phyloP scores from a whole-genome alignment of 805 yeast genomes.

The Monosporozyma aerobia region DNA sequence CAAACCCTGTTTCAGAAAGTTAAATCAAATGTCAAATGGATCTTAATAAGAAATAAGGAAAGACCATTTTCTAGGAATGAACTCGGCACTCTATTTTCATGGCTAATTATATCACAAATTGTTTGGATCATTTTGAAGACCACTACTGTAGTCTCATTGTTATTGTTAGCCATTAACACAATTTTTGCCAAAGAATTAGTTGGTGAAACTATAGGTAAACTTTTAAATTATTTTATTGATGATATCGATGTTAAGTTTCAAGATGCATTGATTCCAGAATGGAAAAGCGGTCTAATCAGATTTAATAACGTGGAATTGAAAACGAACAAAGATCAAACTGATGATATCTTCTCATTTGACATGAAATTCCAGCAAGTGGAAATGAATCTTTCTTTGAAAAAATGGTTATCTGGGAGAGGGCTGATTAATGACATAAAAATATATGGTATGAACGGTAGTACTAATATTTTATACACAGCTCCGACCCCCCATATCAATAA shows the following conservation, averaged over 20 bases:
- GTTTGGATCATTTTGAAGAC: constrained; percentile 74
- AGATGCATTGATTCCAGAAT: constrained; percentile 84
- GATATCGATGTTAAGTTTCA: constrained; percentile 76
- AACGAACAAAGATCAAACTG: constrained; percentile 26
- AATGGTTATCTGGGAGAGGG: constrained; percentile 86
- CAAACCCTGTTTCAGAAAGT: constrained; percentile 29
- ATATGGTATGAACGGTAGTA: constrained; percentile 75
- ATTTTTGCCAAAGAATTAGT: constrained; percentile 82
- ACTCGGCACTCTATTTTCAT: constrained; percentile 75
- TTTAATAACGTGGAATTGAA: constrained; percentile 67
- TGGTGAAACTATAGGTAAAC: constrained; percentile 70
- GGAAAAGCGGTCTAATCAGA: constrained; percentile 78
- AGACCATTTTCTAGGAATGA: constrained; percentile 88
- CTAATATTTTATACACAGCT: constrained; percentile 20
- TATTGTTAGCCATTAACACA: constrained; percentile 66
- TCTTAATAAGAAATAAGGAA: constrained; percentile 53
- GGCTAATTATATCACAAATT: constrained; percentile 83
- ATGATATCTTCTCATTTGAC: constrained; percentile 55
- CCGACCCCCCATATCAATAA: constrained; percentile 1
- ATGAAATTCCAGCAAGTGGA: constrained; percentile 72
- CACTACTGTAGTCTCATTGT: constrained; percentile 78
- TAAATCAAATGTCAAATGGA: constrained; percentile 61
- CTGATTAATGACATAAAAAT: constrained; percentile 69
- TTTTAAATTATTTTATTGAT: constrained; percentile 53
- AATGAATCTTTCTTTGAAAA: constrained; percentile 66